phyloP scores from a whole-genome alignment of 1,284 basidiomycete genomes.

The Garcileccinum viscosum region DNA sequence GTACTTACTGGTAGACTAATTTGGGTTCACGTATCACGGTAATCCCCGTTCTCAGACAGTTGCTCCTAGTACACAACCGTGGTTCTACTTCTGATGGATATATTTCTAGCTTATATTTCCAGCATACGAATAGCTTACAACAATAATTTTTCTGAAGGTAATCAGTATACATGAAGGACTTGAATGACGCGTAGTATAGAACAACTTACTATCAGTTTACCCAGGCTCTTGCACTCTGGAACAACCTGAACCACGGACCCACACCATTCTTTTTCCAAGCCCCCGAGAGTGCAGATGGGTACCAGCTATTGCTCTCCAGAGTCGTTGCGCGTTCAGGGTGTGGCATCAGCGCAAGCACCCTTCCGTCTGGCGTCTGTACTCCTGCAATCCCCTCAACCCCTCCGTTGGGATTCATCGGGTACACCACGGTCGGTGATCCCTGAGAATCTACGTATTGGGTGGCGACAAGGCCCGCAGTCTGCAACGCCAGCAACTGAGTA shows the following conservation, averaged over 20 bases:
- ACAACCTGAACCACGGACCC: slow-evolving; percentile 95
- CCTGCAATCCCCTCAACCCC: slow-evolving; percentile 88
- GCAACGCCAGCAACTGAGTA: slow-evolving; percentile 49
- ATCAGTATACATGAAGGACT: neutral
- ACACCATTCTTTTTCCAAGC: slow-evolving; percentile 60
- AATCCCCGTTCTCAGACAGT: too few relatives aligned
- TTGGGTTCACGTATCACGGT: too few relatives aligned
- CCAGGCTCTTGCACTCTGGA: slow-evolving; percentile 83
- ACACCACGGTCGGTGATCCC: slow-evolving; percentile 72
- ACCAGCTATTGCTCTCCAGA: slow-evolving; percentile 88
- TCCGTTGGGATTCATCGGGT: slow-evolving; percentile 97
- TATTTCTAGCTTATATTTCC: neutral
- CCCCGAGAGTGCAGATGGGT: slow-evolving; percentile 61
- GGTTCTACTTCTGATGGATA: too few relatives aligned
- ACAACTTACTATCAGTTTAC: slow-evolving; percentile 30
- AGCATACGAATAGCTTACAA: slow-evolving; percentile 11
- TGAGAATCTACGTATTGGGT: slow-evolving; percentile 80
- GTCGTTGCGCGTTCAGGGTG: slow-evolving; percentile 86
- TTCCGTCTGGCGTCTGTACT: slow-evolving; percentile 83
- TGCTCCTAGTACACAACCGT: too few relatives aligned
- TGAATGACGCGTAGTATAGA: neutral
- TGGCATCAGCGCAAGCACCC: slow-evolving; percentile 95
- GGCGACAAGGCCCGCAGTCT: slow-evolving; percentile 62
- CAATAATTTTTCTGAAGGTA: slow-evolving; percentile 6
- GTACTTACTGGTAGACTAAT: too few relatives aligned